These are phyloP conservation scores for Ogataea populi-albae DNA, from an alignment of 805 yeast species.

Conservation along the genomic window DNA sequence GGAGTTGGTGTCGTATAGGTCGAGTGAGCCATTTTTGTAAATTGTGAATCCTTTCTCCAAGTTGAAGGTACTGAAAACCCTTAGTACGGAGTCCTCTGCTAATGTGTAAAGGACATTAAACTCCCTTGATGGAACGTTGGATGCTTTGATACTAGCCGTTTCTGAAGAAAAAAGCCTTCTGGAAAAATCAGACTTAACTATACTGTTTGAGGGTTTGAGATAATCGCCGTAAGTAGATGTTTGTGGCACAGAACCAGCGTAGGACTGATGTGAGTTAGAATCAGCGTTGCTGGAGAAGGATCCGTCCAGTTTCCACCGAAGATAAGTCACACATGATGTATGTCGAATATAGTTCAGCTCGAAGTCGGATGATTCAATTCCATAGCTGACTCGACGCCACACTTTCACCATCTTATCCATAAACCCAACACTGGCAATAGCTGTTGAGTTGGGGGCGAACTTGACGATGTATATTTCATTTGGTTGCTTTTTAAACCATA, in stretches of 20 bases:
- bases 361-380: constrained; percentile 58
- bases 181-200: constrained; percentile 24
- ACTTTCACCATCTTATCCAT: constrained; percentile 69
- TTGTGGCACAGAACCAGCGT: constrained; percentile 5
- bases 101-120: constrained; percentile 62
- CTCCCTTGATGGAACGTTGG: constrained; percentile 24
- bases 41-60: constrained; percentile 55
- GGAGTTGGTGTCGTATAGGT: constrained; percentile 25
- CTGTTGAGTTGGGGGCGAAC: constrained; percentile 65
- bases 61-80: constrained; percentile 70
- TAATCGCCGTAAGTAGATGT: constrained; percentile 13
- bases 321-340: constrained; percentile 50
- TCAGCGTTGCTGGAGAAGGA: constrained; percentile 4
- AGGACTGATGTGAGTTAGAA: constrained; percentile 4
- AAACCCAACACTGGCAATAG: constrained; percentile 61
- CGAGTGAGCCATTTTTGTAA: constrained; percentile 53
- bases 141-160: constrained; percentile 5
- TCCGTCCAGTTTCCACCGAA: constrained; percentile 52
- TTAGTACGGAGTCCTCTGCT: constrained; percentile 53
- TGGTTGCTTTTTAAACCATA: constrained; percentile 57
- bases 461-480: constrained; percentile 55
- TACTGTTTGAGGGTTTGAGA: constrained; percentile 29
- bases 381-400: constrained; percentile 75
- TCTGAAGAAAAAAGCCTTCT: constrained; percentile 7
- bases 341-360: constrained; percentile 71